Evolutionary conservation across 1,139 yeast genomes (phyloP), one percentile per base, ranked within the genome.

Genomic region (Pichia sp.): DNA sequence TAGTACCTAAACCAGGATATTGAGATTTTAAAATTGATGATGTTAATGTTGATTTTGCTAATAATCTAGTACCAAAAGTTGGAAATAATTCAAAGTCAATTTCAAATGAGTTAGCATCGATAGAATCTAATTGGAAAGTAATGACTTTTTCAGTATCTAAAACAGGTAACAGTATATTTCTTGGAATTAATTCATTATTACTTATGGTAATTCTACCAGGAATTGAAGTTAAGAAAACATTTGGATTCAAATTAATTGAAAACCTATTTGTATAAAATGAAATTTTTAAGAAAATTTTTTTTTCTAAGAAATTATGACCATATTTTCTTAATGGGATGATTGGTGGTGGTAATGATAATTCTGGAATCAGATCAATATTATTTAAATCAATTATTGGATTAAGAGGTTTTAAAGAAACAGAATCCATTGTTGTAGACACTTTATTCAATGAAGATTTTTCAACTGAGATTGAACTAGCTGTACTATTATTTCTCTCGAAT

Each of bases 231-330:
- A 70, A 60, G 32, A 71, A 69, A 9, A 66, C 69, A 43, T 69
- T 70, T 29, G 70, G 67, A 53, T 74, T 76, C 30, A 83, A 63
- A 35, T 70, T 72, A 43, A 84, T 74, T 35, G 82, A 75, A 41
- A 74, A 71, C 44, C 79, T 74, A 34, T 74, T 75, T 1, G 87
- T 76, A 50, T 81, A 80, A 52, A 82, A 77, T 4, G 78, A 73
- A 39, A 92, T 67, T 60, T 90, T 95, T 32, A 92, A 75, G 53
- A 89, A 79, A 3, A 87, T 87, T 58, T 86, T 87, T 60, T 83
- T 87, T 58, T 92, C 97, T 58, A 92, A 68, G 67, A 89, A 92
- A 64, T 89, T 92, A 66, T 92, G 98, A 8, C 98, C 98, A 60
- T 92, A 92, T 54, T 95, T 76, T 57, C 97, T 74, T 45, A 92